Evolutionary conservation across 306 rosid genomes (phyloP).

Genomic region (Luffa aegyptiaca): DNA sequence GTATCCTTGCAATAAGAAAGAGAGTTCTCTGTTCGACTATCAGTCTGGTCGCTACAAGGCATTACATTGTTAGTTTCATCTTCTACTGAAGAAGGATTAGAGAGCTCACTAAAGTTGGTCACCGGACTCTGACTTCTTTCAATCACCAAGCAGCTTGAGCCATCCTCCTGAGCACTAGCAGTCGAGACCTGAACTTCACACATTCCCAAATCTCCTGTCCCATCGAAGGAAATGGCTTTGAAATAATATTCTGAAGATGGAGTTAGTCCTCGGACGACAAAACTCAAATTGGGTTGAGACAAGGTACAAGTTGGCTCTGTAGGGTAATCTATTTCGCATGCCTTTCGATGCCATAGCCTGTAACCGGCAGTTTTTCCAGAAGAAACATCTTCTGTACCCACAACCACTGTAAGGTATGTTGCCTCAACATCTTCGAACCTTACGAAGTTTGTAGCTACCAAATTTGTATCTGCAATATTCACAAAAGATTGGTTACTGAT

Average conservation of each 20-base stretch:
- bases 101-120: conserved; percentile 81
- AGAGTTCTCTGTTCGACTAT: conserved; percentile 43
- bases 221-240: conserved; percentile 41
- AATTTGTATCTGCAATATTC: conserved; percentile 39
- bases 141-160: conserved; percentile 37
- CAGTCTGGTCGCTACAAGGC: conserved; percentile 47
- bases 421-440: conserved; percentile 64
- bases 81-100: conserved; percentile 91
- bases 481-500: neutral
- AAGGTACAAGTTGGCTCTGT: conserved; percentile 43
- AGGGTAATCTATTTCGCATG: conserved; percentile 39
- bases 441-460: conserved; percentile 38
- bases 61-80: conserved; percentile 77
- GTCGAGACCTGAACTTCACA: conserved; percentile 62
- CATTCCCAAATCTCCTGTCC: conserved; percentile 21
- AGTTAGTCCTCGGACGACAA: conserved; percentile 37
- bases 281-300: conserved; percentile 41
- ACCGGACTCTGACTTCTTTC: conserved; percentile 85
- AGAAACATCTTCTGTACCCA: conserved; percentile 36
- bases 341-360: conserved; percentile 66
- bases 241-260: conserved; percentile 72
- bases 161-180: conserved; percentile 41
- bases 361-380: conserved; percentile 33
- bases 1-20: conserved; percentile 39
- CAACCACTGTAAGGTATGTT: conserved; percentile 49